Conservation (phyloP, 2,329 filamentous ascomycete genomes). For the Fusarium sp. region DNA sequence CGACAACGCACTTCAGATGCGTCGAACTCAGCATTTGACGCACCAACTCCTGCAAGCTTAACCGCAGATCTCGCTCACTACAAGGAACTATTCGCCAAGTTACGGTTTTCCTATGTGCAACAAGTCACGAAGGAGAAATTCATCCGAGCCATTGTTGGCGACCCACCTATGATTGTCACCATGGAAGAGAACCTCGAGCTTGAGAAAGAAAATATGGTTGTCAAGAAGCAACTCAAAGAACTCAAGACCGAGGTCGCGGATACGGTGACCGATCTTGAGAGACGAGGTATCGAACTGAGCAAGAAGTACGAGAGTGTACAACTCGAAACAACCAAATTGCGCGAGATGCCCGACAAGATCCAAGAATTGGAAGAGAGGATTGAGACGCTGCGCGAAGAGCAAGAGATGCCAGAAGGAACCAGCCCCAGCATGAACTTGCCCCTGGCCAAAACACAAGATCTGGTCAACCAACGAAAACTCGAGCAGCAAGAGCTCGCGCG, state of each 20-base stretch:
- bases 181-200: slow-evolving; percentile 84
- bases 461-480: slow-evolving; percentile 63
- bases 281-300: slow-evolving; percentile 68
- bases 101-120: slow-evolving; percentile 97
- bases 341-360: slow-evolving; percentile 64
- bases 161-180: slow-evolving; percentile 87
- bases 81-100: slow-evolving; percentile 93
- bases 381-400: slow-evolving; percentile 56
- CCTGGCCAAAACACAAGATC: slow-evolving; percentile 66
- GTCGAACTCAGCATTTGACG: slow-evolving; percentile 72
- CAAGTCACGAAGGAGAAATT: slow-evolving; percentile 99
- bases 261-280: slow-evolving; percentile 79
- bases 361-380: slow-evolving; percentile 62
- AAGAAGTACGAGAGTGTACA: slow-evolving; percentile 64
- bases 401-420: slow-evolving; percentile 49
- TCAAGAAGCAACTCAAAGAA: slow-evolving; percentile 81
- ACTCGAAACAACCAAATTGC: slow-evolving; percentile 61
- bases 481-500: slow-evolving; percentile 69
- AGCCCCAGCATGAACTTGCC: slow-evolving; percentile 66
- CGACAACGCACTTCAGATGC: slow-evolving; percentile 76
- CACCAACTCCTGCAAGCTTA: slow-evolving; percentile 79
- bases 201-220: slow-evolving; percentile 73
- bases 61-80: slow-evolving; percentile 90
- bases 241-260: slow-evolving; percentile 83
- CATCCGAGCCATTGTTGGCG: slow-evolving; percentile 89